Evolutionary conservation across 306 rosid species (phyloP).

Genomic region (Begonia peltatifolia): DNA sequence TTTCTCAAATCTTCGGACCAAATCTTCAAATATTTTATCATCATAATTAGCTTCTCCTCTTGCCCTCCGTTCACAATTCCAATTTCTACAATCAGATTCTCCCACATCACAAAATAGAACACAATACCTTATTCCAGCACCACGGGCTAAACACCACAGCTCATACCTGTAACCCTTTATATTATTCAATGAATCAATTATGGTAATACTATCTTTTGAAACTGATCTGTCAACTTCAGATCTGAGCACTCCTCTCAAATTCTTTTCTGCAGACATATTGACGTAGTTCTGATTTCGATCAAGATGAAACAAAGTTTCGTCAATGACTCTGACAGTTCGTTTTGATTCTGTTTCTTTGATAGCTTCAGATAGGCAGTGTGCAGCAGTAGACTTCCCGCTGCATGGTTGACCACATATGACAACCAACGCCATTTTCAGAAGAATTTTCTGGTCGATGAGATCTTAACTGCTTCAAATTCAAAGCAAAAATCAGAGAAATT

Average conservation of each 20-base stretch:
- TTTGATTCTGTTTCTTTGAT: constrained; percentile 48
- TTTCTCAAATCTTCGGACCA: constrained; percentile 71
- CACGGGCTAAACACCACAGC: constrained; percentile 96
- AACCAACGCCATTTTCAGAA: constrained; percentile 62
- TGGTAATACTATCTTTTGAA: constrained; percentile 51
- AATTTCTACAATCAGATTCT: constrained; percentile 45
- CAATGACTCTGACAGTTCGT: constrained; percentile 43
- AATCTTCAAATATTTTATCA: constrained; percentile 65
- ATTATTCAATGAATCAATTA: constrained; percentile 75
- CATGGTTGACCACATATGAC: constrained; percentile 91
- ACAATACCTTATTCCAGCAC: constrained; percentile 72
- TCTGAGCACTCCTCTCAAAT: constrained; percentile 77
- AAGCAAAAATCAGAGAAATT: no score
- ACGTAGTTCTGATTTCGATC: constrained; percentile 72
- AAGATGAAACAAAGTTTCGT: constrained; percentile 68
- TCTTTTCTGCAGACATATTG: constrained; percentile 85
- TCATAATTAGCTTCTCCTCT: constrained; percentile 46
- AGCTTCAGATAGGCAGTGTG: constrained; percentile 43
- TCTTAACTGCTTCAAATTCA: no score
- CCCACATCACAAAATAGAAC: constrained; percentile 69
- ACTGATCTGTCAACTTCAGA: constrained; percentile 84
- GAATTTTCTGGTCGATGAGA: no score
- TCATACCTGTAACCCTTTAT: constrained; percentile 92
- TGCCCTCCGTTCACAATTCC: constrained; percentile 73
- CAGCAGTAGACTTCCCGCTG: constrained; percentile 66